phyloP scores from a whole-genome alignment of 805 yeast species.

The Hanseniaspora clermontiae region DNA sequence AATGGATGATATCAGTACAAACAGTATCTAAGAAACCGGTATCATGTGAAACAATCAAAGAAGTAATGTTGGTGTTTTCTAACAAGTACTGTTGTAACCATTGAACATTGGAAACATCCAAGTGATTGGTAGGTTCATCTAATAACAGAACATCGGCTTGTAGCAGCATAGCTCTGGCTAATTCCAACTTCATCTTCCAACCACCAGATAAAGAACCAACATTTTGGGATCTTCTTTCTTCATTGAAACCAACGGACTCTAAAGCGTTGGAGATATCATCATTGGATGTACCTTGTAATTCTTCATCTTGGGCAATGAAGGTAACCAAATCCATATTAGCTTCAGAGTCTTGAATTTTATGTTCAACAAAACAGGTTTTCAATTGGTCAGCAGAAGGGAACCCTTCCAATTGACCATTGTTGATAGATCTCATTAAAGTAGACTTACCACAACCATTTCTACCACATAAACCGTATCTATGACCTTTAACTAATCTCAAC shows the following conservation, averaged over 20 bases:
- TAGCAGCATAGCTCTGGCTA: constrained; percentile 98
- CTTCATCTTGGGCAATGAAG: constrained; percentile 83
- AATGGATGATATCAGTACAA: constrained; percentile 92
- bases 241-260: constrained; percentile 79
- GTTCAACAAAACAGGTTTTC: constrained; percentile 93
- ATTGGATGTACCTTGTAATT: constrained; percentile 47
- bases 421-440: constrained; percentile 90
- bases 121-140: constrained; percentile 97
- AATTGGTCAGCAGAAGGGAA: constrained; percentile 82
- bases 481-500: constrained; percentile 79
- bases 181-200: constrained; percentile 97
- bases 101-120: constrained; percentile 84
- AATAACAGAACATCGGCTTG: constrained; percentile 86
- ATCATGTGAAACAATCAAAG: constrained; percentile 94
- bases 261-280: constrained; percentile 68
- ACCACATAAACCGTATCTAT: constrained; percentile 95
- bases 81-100: constrained; percentile 87
- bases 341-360: constrained; percentile 88
- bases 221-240: constrained; percentile 74
- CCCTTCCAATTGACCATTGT: constrained; percentile 93
- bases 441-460: constrained; percentile 99
- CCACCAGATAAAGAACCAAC: constrained; percentile 97
- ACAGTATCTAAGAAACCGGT: constrained; percentile 91
- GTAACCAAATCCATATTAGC: constrained; percentile 78
- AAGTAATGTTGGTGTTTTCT: constrained; percentile 75